Evolutionary conservation across 2,329 filamentous ascomycete species (phyloP).

Genomic region (Diaporthe sp.): DNA sequence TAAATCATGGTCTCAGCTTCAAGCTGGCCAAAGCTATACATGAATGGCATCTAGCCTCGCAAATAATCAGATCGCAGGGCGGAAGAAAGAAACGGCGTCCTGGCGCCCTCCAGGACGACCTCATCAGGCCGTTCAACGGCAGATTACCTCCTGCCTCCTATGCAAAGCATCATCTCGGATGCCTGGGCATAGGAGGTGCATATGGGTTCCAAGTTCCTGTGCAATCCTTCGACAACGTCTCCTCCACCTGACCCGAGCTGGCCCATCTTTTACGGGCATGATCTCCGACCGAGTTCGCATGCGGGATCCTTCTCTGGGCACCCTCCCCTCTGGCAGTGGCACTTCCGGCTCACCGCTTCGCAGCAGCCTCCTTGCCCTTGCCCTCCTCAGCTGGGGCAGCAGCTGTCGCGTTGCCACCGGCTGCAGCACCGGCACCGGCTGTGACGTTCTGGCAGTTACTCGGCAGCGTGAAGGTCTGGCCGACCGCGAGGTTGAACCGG

Average conservation of each 20-base stretch:
- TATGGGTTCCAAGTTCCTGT: neutral
- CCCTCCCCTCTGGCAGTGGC: neutral
- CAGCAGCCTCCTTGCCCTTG: constrained; percentile 2
- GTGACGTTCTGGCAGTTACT: constrained; percentile 33
- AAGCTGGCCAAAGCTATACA: constrained; percentile 1
- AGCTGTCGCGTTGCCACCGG: constrained; percentile 9
- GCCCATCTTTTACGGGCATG: neutral
- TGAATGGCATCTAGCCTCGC: constrained; percentile 19
- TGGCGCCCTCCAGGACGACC: neutral
- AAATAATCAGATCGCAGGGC: neutral
- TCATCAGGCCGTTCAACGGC: constrained; percentile 16
- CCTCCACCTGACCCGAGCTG: neutral
- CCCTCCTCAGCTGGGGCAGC: neutral
- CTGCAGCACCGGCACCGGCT: neutral
- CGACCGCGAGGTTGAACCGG: constrained; percentile 9
- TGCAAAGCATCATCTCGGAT: neutral
- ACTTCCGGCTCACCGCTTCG: neutral
- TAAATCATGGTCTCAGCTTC: neutral
- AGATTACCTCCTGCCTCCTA: neutral
- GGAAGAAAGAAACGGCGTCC: neutral
- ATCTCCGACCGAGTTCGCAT: neutral
- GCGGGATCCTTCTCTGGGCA: neutral
- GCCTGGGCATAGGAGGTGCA: neutral
- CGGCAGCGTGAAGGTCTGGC: constrained; percentile 31
- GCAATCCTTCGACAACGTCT: neutral